Evolutionary conservation across 2,329 filamentous ascomycete genomes (phyloP).

Genomic region (Ustilaginoidea virens): DNA sequence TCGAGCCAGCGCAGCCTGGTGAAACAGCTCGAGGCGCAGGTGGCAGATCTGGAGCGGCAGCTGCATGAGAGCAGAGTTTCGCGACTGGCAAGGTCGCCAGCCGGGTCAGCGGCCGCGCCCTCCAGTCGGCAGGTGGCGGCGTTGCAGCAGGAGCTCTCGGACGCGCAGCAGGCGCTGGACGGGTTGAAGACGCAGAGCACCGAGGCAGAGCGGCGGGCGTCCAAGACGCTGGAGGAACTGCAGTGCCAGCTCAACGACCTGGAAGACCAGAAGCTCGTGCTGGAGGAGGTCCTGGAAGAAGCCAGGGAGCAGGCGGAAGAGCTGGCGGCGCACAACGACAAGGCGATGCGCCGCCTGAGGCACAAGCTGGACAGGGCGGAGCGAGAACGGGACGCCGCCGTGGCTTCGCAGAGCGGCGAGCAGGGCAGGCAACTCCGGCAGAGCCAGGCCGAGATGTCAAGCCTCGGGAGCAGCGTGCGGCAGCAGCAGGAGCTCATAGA

Average conservation of each 20-base stretch:
- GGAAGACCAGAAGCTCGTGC: constrained; percentile 41
- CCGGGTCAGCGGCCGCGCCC: constrained; percentile 32
- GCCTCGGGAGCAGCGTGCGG: constrained; percentile 56
- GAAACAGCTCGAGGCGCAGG: constrained; percentile 47
- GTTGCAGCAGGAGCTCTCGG: constrained; percentile 44
- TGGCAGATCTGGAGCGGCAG: constrained; percentile 51
- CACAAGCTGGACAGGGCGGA: constrained; percentile 35
- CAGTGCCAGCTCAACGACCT: constrained; percentile 38
- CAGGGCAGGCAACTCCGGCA: constrained; percentile 46
- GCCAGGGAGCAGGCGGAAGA: constrained; percentile 36
- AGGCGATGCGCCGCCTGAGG: constrained; percentile 26
- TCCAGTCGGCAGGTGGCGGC: constrained; percentile 36
- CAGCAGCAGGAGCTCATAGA: constrained; percentile 54
- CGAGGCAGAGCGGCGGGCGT: constrained; percentile 33
- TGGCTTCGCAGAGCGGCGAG: constrained; percentile 22
- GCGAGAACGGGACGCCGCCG: constrained; percentile 25
- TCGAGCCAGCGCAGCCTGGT: constrained; percentile 44
- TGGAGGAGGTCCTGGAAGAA: constrained; percentile 43
- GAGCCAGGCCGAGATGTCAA: constrained; percentile 48
- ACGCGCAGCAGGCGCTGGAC: constrained; percentile 42
- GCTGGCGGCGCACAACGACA: constrained; percentile 26
- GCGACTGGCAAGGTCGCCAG: constrained; percentile 27
- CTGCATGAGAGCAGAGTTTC: constrained; percentile 48
- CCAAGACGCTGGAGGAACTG: constrained; percentile 28
- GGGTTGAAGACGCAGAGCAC: constrained; percentile 33